phyloP scores from a whole-genome alignment of 1,284 basidiomycete species.

The Irpex lacteus region DNA sequence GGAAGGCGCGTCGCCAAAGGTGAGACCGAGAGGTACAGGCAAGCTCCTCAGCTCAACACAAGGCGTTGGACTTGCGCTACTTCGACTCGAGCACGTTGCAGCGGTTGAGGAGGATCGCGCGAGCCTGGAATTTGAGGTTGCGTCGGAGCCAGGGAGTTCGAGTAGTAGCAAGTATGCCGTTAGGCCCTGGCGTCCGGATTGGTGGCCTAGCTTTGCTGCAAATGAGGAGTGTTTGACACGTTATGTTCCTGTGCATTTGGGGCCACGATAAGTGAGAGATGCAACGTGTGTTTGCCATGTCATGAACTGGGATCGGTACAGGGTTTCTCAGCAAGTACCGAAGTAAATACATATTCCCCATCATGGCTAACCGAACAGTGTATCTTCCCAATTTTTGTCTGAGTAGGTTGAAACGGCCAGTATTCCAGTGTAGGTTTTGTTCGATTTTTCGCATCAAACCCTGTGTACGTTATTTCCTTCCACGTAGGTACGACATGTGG shows the following conservation, averaged over 20 bases:
- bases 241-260: no score
- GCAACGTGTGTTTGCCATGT: neutral
- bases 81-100: slow-evolving; percentile 66
- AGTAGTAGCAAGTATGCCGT: slow-evolving; percentile 34
- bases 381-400: slow-evolving; percentile 32
- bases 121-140: slow-evolving; percentile 38
- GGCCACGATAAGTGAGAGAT: neutral
- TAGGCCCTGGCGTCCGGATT: slow-evolving; percentile 61
- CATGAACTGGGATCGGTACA: neutral
- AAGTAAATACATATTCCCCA: slow-evolving; percentile 77
- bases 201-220: slow-evolving; percentile 52
- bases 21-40: slow-evolving; percentile 61
- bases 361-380: slow-evolving; percentile 83
- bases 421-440: slow-evolving; percentile 54
- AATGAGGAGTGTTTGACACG: neutral
- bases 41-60: slow-evolving; percentile 58
- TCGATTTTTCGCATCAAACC: slow-evolving; percentile 28
- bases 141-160: slow-evolving; percentile 16
- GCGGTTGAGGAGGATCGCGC: slow-evolving; percentile 37
- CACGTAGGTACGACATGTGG: slow-evolving; percentile 63
- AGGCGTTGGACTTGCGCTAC: slow-evolving; percentile 64
- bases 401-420: slow-evolving; percentile 25
- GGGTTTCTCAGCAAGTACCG: slow-evolving; percentile 59
- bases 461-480: slow-evolving; percentile 68
- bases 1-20: slow-evolving; percentile 18